Percentiles rank a stretch among this genome's conserved stretches.
phyloP scores from a whole-genome alignment of 2,329 filamentous ascomycete genomes.

The Colletotrichum liaoningense region DNA sequence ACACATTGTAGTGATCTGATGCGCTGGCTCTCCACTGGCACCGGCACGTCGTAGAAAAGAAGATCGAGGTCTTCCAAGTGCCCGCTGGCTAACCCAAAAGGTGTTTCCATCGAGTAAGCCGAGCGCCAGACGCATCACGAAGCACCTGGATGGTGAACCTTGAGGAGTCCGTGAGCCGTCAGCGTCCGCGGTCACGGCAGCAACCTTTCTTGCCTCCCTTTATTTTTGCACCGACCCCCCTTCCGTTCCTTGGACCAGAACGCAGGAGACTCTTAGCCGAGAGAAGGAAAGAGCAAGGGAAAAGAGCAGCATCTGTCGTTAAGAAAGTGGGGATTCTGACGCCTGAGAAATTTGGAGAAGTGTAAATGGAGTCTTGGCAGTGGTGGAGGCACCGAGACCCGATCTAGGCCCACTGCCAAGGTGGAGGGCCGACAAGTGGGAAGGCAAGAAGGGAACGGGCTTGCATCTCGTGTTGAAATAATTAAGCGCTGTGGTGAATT shows the following conservation, averaged over 20 bases:
- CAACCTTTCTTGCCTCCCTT: neutral
- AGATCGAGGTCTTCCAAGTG: neutral
- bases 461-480: conserved; percentile 2
- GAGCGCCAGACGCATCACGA: neutral
- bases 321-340: neutral
- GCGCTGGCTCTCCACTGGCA: neutral
- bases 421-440: conserved; percentile 1
- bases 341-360: conserved; percentile 9
- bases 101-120: neutral
- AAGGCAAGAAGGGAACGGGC: neutral
- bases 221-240: neutral
- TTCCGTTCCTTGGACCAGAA: neutral
- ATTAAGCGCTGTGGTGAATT: conserved; percentile 25
- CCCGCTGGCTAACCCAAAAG: neutral
- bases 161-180: neutral
- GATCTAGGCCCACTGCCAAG: neutral
- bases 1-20: neutral
- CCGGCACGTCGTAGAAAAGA: neutral
- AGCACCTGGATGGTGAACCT: neutral
- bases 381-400: neutral
- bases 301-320: neutral
- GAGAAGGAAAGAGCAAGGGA: neutral
- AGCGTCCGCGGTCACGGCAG: neutral
- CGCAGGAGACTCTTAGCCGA: neutral
- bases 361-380: conserved; percentile 3